A percentile compares a stretch with the other conserved stretches of the same genome.
phyloP scores from a whole-genome alignment of 2,329 filamentous ascomycete species.

The Colletotrichum trifolii region DNA sequence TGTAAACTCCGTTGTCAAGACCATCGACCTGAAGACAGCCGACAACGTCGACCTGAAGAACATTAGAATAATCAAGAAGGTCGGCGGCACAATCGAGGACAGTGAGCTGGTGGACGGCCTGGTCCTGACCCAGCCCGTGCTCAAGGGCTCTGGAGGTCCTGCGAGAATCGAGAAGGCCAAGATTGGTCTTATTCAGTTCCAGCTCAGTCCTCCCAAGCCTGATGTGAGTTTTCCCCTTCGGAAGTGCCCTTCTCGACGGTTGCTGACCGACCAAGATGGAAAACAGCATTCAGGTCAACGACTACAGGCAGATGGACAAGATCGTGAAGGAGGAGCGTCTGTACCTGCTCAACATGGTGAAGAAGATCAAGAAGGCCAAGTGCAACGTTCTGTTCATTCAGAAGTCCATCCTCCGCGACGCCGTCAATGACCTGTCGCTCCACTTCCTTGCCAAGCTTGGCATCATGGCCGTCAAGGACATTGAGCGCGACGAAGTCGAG shows the following conservation, averaged over 20 bases:
- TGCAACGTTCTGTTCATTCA: conserved; percentile 99
- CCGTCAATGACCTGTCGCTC: conserved; percentile 95
- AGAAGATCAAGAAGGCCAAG: conserved; percentile 99
- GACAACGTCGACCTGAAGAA: conserved; percentile 97
- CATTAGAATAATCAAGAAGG: conserved; percentile 97
- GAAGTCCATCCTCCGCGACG: conserved; percentile 97
- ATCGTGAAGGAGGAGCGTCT: conserved; percentile 99
- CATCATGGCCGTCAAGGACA: conserved; percentile 96
- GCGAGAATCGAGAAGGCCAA: conserved; percentile 95
- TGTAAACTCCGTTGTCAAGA: conserved; percentile 94
- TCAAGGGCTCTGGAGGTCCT: conserved; percentile 94
- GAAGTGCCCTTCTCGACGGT: conserved; percentile 8
- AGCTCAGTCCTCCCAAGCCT: conserved; percentile 96
- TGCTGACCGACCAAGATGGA: conserved; percentile 77
- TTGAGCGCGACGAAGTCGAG: conserved; percentile 98
- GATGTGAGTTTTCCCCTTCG: conserved; percentile 71
- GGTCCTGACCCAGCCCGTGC: conserved; percentile 89
- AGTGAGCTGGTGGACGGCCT: conserved; percentile 96
- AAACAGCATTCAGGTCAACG: conserved; percentile 98
- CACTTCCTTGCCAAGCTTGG: conserved; percentile 98
- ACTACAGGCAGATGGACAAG: conserved; percentile 99
- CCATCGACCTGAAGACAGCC: conserved; percentile 94
- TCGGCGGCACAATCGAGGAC: conserved; percentile 97
- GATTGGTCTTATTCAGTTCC: conserved; percentile 98
- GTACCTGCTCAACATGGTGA: conserved; percentile 98